Conservation (phyloP, 2,329 filamentous ascomycete species). For the Trichoderma atrobrunneum region DNA sequence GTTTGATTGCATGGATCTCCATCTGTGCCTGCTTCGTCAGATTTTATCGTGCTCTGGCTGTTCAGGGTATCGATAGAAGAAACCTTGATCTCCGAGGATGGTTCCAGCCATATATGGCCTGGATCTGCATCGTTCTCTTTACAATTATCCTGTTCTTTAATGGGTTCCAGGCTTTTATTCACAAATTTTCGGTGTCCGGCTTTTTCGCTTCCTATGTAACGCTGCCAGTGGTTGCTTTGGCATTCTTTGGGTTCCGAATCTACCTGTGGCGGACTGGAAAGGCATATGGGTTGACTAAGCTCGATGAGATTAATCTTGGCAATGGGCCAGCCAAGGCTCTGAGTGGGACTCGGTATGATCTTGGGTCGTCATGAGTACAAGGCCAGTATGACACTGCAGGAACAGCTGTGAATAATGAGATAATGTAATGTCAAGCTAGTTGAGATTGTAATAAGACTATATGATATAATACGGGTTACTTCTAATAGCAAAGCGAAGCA, state of each 20-base stretch:
- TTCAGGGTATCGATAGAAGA: slow-evolving; percentile 37
- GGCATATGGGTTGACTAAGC: slow-evolving; percentile 4
- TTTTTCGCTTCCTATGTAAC: slow-evolving; percentile 42
- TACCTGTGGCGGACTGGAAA: slow-evolving; percentile 9
- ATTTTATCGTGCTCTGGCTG: slow-evolving; percentile 36
- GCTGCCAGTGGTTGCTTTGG: slow-evolving; percentile 30
- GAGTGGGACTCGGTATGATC: slow-evolving; percentile 13
- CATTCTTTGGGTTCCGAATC: slow-evolving; percentile 38
- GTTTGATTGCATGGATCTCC: slow-evolving; percentile 34
- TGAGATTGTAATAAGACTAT: neutral
- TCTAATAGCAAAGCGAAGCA: neutral
- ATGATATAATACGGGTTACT: neutral
- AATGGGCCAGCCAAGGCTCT: slow-evolving; percentile 16
- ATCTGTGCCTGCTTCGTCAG: slow-evolving; percentile 32
- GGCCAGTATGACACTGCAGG: neutral
- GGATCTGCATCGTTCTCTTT: slow-evolving; percentile 43
- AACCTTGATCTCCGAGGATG: slow-evolving; percentile 30
- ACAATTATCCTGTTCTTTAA: slow-evolving; percentile 43
- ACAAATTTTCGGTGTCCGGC: slow-evolving; percentile 36
- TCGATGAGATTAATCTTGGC: slow-evolving; percentile 15
- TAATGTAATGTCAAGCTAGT: neutral
- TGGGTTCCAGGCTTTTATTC: slow-evolving; percentile 44
- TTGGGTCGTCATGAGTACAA: neutral
- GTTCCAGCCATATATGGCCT: slow-evolving; percentile 40
- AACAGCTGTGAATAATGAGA: neutral